Conservation (phyloP, 768 basidiomycete species). For the Kondoa subrosea region DNA sequence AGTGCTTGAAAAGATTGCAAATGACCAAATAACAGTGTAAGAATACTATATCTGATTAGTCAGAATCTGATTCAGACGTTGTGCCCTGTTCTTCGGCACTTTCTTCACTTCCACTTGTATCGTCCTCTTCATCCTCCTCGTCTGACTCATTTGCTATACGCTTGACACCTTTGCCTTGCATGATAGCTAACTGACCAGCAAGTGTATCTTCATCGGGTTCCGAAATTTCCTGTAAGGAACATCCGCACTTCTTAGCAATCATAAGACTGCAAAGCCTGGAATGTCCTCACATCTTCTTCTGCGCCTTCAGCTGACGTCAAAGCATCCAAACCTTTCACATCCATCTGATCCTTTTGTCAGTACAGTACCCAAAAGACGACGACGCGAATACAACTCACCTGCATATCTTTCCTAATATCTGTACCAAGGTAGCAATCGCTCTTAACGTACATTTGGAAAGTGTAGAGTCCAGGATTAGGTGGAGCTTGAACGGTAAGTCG, state of each 20-base stretch:
- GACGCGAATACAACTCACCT: constrained; percentile 39
- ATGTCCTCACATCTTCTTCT: neutral
- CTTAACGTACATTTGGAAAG: constrained; percentile 69
- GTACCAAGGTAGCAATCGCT: constrained; percentile 81
- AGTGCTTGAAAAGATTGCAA: neutral
- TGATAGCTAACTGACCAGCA: constrained; percentile 92
- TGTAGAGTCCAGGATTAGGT: constrained; percentile 59
- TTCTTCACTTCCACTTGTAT: constrained; percentile 16
- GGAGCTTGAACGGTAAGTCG: constrained; percentile 93
- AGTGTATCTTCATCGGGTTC: constrained; percentile 93
- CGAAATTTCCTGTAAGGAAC: constrained; percentile 95
- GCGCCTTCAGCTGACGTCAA: constrained; percentile 36
- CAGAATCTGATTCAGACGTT: constrained; percentile 18
- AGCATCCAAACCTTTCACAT: constrained; percentile 56
- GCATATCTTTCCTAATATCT: constrained; percentile 52
- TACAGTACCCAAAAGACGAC: constrained; percentile 2
- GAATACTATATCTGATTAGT: too few relatives aligned
- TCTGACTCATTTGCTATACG: constrained; percentile 6
- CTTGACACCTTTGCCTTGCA: constrained; percentile 79
- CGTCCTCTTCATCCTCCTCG: constrained; percentile 7
- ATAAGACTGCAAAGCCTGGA: neutral
- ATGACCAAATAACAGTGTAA: neutral
- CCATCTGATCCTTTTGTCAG: constrained; percentile 44
- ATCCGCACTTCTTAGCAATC: constrained; percentile 39
- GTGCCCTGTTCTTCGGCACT: constrained; percentile 5